Conservation (phyloP, 257 asterid species). For the Dorcoceras hygrometricum region DNA sequence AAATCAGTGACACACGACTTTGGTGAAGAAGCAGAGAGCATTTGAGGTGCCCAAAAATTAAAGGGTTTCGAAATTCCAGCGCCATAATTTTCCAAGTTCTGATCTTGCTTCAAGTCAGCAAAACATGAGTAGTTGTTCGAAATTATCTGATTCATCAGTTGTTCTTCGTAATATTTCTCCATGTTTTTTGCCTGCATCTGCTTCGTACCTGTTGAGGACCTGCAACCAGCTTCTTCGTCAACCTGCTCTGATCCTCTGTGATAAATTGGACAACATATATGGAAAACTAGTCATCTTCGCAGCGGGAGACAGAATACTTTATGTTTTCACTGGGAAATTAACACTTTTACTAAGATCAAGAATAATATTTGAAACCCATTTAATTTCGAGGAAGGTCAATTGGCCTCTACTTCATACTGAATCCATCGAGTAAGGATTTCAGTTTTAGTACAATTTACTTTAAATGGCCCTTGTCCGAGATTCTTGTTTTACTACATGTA, state of each 20-base stretch:
- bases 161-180: slow-evolving; percentile 53
- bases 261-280: neutral
- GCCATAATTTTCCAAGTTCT: slow-evolving; percentile 20
- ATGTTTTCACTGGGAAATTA: too few relatives aligned
- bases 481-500: neutral
- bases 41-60: slow-evolving; percentile 37
- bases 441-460: neutral
- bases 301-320: too few relatives aligned
- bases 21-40: slow-evolving; percentile 48
- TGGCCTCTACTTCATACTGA: too few relatives aligned
- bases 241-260: slow-evolving; percentile 59
- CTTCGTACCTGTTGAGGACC: slow-evolving; percentile 12
- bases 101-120: slow-evolving; percentile 32
- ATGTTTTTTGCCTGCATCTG: slow-evolving; percentile 39
- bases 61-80: slow-evolving; percentile 31
- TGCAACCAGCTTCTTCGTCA: slow-evolving; percentile 53
- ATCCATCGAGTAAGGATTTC: too few relatives aligned
- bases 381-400: too few relatives aligned
- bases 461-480: neutral
- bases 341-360: neutral
- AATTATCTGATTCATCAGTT: slow-evolving; percentile 32
- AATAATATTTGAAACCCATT: too few relatives aligned
- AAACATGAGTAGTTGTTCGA: slow-evolving; percentile 4
- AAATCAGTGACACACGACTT: slow-evolving; percentile 46
- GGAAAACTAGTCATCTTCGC: neutral